These are phyloP conservation scores for Penicillium fuscoglaucum DNA, from an alignment of 2,329 filamentous ascomycete genomes.

Conservation along the genomic window DNA sequence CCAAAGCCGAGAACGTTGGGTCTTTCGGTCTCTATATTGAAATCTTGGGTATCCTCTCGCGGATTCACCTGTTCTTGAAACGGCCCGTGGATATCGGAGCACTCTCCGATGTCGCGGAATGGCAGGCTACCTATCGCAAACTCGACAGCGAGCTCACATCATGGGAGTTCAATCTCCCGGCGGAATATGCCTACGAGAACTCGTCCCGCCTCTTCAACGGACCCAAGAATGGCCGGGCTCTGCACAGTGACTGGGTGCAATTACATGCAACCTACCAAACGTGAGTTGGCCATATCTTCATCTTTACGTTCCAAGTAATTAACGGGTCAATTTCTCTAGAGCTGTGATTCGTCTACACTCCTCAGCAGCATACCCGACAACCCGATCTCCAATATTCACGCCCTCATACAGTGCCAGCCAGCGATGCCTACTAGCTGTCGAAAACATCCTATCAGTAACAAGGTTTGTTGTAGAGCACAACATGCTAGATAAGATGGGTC, in stretches of 20 bases:
- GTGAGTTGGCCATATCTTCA: slow-evolving; percentile 42
- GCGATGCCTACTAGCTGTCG: slow-evolving; percentile 77
- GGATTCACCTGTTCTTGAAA: slow-evolving; percentile 86
- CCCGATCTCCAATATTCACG: slow-evolving; percentile 82
- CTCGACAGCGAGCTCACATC: slow-evolving; percentile 75
- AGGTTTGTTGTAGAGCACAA: slow-evolving; percentile 74
- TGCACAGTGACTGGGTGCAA: slow-evolving; percentile 87
- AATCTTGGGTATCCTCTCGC: slow-evolving; percentile 80
- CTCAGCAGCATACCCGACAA: slow-evolving; percentile 88
- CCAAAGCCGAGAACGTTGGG: slow-evolving; percentile 77
- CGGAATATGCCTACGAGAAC: slow-evolving; percentile 72
- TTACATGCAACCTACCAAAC: slow-evolving; percentile 88
- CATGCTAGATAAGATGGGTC: slow-evolving; percentile 77
- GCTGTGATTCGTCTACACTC: slow-evolving; percentile 88
- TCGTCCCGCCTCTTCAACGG: slow-evolving; percentile 74
- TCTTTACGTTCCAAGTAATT: background rate
- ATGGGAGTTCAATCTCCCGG: slow-evolving; percentile 82
- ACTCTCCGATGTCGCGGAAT: slow-evolving; percentile 79
- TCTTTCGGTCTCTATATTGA: slow-evolving; percentile 90
- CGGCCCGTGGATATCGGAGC: slow-evolving; percentile 85
- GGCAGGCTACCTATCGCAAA: slow-evolving; percentile 84
- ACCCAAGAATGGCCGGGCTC: slow-evolving; percentile 63
- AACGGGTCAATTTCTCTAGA: slow-evolving; percentile 39
- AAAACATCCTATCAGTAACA: slow-evolving; percentile 75
- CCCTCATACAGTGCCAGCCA: slow-evolving; percentile 84